phyloP scores from a whole-genome alignment of 805 yeast species.

The Ogataea neopini region DNA sequence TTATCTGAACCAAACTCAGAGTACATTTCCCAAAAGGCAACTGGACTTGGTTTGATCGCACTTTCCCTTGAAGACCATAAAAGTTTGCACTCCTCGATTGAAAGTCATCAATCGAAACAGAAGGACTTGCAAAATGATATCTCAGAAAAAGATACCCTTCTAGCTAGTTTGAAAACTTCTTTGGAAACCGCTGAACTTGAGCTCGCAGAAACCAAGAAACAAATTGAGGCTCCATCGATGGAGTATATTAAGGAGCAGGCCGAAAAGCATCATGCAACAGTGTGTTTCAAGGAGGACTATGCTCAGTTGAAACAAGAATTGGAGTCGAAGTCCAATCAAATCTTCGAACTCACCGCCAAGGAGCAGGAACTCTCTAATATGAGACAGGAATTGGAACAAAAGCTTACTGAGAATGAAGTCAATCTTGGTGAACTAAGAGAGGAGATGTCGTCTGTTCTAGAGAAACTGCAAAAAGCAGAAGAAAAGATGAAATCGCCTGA shows the following conservation, averaged over 20 bases:
- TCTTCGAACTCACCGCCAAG: not conserved
- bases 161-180: not conserved
- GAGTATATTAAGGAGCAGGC: not conserved
- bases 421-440: not conserved
- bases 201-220: not conserved
- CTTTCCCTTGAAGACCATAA: constrained; percentile 12
- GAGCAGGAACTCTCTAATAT: not conserved
- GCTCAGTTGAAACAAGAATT: constrained; percentile 12
- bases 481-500: constrained; percentile 9
- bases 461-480: constrained; percentile 11
- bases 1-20: constrained; percentile 34
- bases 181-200: not conserved
- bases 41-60: constrained; percentile 26
- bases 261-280: not conserved
- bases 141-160: not conserved
- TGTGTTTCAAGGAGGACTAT: constrained; percentile 8
- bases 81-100: not conserved
- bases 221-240: not conserved
- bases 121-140: not conserved
- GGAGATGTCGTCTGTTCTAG: constrained; percentile 9
- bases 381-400: not conserved
- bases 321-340: constrained; percentile 8
- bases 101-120: not conserved
- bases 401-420: not conserved
- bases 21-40: constrained; percentile 32